Evolutionary conservation across 305 asterid species (phyloP).

Genomic region (Fraxinus velutina): DNA sequence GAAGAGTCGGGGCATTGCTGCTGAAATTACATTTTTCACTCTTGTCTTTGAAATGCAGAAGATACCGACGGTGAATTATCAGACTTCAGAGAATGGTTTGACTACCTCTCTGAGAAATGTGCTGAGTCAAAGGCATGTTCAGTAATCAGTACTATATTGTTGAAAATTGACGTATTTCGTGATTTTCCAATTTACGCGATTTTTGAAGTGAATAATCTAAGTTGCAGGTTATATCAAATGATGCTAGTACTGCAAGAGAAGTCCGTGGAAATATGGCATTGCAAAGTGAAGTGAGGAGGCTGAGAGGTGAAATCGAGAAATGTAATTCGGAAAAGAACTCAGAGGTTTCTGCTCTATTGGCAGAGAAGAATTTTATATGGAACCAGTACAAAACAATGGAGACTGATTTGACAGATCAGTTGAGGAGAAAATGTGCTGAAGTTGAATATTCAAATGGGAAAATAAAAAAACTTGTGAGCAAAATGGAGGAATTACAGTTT

Average conservation of each 20-base stretch:
- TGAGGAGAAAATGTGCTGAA: constrained; percentile 44
- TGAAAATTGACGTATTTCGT: neutral
- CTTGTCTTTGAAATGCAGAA: constrained; percentile 46
- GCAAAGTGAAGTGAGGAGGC: constrained; percentile 46
- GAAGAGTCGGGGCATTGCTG: neutral
- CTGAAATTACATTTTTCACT: constrained; percentile 7
- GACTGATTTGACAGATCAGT: constrained; percentile 38
- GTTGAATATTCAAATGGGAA: constrained; percentile 50
- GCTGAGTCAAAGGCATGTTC: constrained; percentile 43
- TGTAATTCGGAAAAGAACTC: constrained; percentile 38
- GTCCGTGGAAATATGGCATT: constrained; percentile 35
- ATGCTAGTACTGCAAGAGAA: constrained; percentile 28
- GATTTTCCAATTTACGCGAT: neutral
- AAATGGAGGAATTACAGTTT: constrained; percentile 44
- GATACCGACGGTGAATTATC: constrained; percentile 45
- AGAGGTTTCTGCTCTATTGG: constrained; percentile 53
- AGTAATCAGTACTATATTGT: neutral
- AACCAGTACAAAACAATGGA: constrained; percentile 67
- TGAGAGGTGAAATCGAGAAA: constrained; percentile 50
- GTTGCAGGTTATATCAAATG: constrained; percentile 44
- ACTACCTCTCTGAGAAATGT: constrained; percentile 38
- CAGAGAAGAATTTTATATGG: constrained; percentile 73
- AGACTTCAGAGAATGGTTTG: constrained; percentile 53
- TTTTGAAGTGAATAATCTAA: constrained; percentile 5
- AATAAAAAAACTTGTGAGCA: constrained; percentile 34